phyloP scores from a whole-genome alignment of 176 grass and related monocot species.

The Oryza meridionalis region DNA sequence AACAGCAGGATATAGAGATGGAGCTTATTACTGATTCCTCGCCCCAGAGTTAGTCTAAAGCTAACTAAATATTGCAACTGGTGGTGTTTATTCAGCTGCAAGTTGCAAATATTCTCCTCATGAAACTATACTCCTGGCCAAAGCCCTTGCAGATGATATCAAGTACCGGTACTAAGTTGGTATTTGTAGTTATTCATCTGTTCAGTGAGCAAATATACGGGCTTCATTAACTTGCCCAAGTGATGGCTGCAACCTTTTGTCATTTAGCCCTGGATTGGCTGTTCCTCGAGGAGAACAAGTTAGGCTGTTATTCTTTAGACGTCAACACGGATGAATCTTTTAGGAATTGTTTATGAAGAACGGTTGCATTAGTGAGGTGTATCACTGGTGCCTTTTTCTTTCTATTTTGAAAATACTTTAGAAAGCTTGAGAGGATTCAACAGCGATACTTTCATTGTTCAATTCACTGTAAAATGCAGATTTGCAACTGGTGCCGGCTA shows the following conservation, averaged over 20 bases:
- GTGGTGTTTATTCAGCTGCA: constrained; percentile 45
- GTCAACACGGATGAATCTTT: constrained; percentile 26
- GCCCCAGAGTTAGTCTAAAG: constrained; percentile 15
- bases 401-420: constrained; percentile 31
- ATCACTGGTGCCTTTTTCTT: constrained; percentile 10
- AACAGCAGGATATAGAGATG: constrained; percentile 82
- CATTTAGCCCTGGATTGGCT: constrained; percentile 38
- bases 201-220: constrained; percentile 37
- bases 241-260: constrained; percentile 47
- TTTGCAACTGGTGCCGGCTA: constrained; percentile 1
- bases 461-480: not conserved
- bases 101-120: constrained; percentile 30
- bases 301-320: constrained; percentile 41
- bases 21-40: constrained; percentile 44
- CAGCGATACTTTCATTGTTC: constrained; percentile 11
- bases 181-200: constrained; percentile 46
- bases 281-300: constrained; percentile 40
- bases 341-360: constrained; percentile 46
- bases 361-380: constrained; percentile 39
- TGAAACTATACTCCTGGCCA: constrained; percentile 22
- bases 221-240: constrained; percentile 19
- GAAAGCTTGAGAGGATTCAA: constrained; percentile 19
- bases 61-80: constrained; percentile 34
- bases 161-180: constrained; percentile 27
- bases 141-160: constrained; percentile 42